phyloP scores from a whole-genome alignment of 1,284 basidiomycete genomes.

The Malassezia brasiliensis region DNA sequence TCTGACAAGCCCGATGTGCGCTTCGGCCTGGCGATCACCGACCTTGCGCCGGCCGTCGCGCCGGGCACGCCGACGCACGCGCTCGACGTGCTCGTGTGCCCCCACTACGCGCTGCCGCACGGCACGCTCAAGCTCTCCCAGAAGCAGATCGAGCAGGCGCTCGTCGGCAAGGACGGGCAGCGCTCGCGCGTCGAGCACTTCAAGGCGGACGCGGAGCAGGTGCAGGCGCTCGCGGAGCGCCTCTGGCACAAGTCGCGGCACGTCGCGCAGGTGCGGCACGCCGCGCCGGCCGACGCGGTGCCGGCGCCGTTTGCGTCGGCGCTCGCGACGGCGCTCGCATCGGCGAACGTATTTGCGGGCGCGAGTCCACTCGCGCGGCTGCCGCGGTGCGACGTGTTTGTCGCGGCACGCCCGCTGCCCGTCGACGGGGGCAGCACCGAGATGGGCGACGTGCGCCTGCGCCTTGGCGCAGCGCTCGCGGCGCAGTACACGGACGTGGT shows the following conservation, averaged over 20 bases:
- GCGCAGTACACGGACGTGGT: conserved; percentile 53
- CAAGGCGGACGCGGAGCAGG: conserved; percentile 12
- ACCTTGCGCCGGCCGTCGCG: conserved; percentile 17
- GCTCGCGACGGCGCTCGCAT: conserved; percentile 50
- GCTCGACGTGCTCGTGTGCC: conserved; percentile 13
- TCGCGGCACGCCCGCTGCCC: conserved; percentile 20
- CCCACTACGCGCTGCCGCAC: not conserved
- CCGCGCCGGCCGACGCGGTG: conserved; percentile 26
- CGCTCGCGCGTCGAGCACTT: conserved; percentile 27
- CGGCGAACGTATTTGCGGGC: conserved; percentile 19
- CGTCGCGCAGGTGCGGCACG: not conserved
- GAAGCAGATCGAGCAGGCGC: conserved; percentile 24
- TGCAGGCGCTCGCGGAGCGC: conserved; percentile 26
- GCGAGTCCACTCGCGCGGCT: conserved; percentile 51
- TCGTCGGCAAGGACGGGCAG: conserved; percentile 18
- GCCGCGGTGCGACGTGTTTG: conserved; percentile 21
- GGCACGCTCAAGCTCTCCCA: conserved; percentile 18
- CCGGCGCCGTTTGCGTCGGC: conserved; percentile 10
- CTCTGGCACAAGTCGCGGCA: conserved; percentile 31
- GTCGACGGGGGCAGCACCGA: conserved; percentile 70
- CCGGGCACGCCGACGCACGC: conserved; percentile 8
- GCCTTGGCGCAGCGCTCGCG: conserved; percentile 58
- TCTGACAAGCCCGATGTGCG: conserved; percentile 91
- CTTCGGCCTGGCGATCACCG: conserved; percentile 56
- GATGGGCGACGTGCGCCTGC: conserved; percentile 65